A percentile compares a stretch with the other conserved stretches of the same genome.
These are phyloP conservation scores for Neocucurbitaria cava DNA, from an alignment of 2,329 filamentous ascomycete genomes.

Conservation along the genomic window DNA sequence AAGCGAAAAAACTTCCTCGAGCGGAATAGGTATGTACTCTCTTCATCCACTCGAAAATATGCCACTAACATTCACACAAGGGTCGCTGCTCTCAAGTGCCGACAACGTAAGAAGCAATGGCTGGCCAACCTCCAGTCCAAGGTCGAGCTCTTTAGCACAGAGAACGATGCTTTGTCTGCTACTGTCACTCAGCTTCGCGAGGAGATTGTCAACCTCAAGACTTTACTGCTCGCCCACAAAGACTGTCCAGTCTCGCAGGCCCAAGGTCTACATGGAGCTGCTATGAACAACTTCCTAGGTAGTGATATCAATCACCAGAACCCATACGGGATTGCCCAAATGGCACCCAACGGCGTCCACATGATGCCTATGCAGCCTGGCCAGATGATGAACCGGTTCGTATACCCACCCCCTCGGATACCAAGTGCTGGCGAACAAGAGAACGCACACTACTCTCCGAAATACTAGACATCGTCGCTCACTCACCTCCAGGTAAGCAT, in stretches of 20 bases:
- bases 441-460: conserved; percentile 33
- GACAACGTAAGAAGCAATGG: conserved; percentile 99
- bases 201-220: conserved; percentile 95
- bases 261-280: conserved; percentile 69
- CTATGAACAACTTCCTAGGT: conserved; percentile 59
- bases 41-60: background rate
- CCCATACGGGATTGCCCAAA: conserved; percentile 57
- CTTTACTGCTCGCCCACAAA: conserved; percentile 89
- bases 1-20: conserved; percentile 98
- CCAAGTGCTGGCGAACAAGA: conserved; percentile 35
- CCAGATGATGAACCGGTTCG: conserved; percentile 50
- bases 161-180: conserved; percentile 85
- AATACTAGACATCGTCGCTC: conserved; percentile 35
- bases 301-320: conserved; percentile 55
- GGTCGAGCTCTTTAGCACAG: conserved; percentile 88
- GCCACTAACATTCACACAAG: conserved; percentile 57
- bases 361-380: conserved; percentile 51
- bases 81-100: conserved; percentile 94
- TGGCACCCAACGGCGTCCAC: conserved; percentile 50
- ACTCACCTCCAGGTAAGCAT: conserved; percentile 39
- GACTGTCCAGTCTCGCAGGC: conserved; percentile 93
- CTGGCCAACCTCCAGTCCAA: conserved; percentile 92
- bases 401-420: conserved; percentile 33
- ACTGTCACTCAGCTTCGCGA: conserved; percentile 87
- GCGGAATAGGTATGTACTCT: conserved; percentile 78